Conservation (phyloP, 495 filamentous ascomycete species). For the Penicillium crystallinum region DNA sequence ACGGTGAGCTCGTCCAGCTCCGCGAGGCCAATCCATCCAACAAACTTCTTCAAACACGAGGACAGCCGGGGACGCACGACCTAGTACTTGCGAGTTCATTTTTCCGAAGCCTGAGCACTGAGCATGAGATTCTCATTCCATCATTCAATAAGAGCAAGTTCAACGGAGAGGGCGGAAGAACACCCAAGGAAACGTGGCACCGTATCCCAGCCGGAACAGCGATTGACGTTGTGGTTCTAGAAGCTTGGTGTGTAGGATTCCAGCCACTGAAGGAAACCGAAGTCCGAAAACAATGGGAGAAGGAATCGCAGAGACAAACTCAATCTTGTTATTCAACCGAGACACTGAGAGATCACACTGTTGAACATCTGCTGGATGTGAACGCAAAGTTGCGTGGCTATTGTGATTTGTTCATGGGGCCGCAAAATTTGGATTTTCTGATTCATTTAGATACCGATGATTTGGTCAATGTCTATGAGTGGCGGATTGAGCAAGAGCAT, state of each 20-base stretch:
- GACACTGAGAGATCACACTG: slow-evolving; percentile 11
- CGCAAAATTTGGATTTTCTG: slow-evolving; percentile 10
- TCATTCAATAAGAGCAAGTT: slow-evolving; percentile 18
- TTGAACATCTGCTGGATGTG: slow-evolving; percentile 9
- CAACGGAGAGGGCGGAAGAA: slow-evolving; percentile 15
- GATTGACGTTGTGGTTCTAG: slow-evolving; percentile 14
- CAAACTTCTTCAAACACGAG: slow-evolving; percentile 12
- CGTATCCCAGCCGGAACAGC: not conserved
- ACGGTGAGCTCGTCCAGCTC: slow-evolving; percentile 9
- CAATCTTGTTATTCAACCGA: not conserved
- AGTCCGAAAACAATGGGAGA: slow-evolving; percentile 3
- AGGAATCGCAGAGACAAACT: not conserved
- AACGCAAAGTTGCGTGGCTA: slow-evolving; percentile 11
- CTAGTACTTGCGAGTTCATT: slow-evolving; percentile 8
- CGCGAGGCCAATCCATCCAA: slow-evolving; percentile 5
- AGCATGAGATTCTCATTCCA: slow-evolving; percentile 8
- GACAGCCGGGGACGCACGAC: slow-evolving; percentile 17
- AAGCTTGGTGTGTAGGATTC: slow-evolving; percentile 21
- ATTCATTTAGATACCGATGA: slow-evolving; percentile 15
- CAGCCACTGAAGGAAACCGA: slow-evolving; percentile 3
- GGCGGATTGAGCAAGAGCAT: slow-evolving; percentile 16
- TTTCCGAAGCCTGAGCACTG: slow-evolving; percentile 6
- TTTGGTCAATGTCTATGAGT: slow-evolving; percentile 16
- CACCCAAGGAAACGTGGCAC: slow-evolving; percentile 4
- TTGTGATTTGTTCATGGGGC: slow-evolving; percentile 15